Percentiles rank a stretch among this genome's conserved stretches.
phyloP scores from a whole-genome alignment of 768 basidiomycete genomes.

The Tylopilus vinaceipallidus region DNA sequence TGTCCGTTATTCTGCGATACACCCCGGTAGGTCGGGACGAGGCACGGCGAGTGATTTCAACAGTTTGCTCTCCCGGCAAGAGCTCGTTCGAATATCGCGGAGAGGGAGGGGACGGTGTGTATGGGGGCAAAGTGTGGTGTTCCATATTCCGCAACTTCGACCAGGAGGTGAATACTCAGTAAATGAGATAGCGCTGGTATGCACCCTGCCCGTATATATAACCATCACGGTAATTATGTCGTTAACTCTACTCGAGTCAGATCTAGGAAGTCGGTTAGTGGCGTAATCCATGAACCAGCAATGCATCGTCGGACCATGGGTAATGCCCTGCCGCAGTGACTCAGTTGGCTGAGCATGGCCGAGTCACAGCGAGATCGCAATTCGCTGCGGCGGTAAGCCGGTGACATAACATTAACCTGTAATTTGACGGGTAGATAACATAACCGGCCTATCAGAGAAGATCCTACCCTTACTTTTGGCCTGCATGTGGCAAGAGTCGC shows the following conservation, averaged over 20 bases:
- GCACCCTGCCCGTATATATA: constrained; percentile 1
- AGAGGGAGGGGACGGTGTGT: constrained; percentile 50
- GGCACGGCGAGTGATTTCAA: constrained; percentile 41
- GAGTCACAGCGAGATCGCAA: neutral
- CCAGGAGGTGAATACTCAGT: neutral
- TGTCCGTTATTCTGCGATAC: constrained; percentile 32
- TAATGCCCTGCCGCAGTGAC: neutral
- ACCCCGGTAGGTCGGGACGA: constrained; percentile 11
- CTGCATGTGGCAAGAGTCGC: neutral
- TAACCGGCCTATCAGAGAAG: neutral
- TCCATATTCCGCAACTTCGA: constrained; percentile 3
- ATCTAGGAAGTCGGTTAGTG: neutral
- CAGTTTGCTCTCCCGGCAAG: constrained; percentile 45
- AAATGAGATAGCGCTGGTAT: neutral
- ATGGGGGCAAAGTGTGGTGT: constrained; percentile 40
- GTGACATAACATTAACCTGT: neutral
- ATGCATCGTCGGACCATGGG: neutral
- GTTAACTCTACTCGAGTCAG: constrained; percentile 2
- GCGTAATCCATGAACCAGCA: neutral
- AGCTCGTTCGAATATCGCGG: constrained; percentile 56
- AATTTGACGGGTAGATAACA: neutral
- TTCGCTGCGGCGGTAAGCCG: neutral
- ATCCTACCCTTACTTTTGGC: neutral
- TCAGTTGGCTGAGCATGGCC: neutral
- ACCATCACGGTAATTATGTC: neutral